These are phyloP conservation scores for Lipomyces oligophaga DNA, from an alignment of 805 yeast genomes.

Conservation along the genomic window DNA sequence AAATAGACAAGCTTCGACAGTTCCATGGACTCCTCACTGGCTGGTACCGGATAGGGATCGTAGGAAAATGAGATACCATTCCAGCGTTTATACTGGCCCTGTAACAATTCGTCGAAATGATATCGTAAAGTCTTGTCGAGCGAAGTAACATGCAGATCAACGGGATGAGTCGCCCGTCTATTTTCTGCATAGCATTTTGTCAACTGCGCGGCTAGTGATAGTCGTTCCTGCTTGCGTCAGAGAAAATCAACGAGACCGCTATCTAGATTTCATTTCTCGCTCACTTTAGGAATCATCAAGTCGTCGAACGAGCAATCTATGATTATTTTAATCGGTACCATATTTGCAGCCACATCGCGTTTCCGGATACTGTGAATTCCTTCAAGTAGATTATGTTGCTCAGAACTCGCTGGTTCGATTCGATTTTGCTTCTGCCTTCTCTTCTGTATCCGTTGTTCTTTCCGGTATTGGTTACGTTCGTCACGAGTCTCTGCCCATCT, in stretches of 20 bases:
- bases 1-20: constrained; percentile 50
- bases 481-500: constrained; percentile 57
- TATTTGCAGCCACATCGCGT: constrained; percentile 3
- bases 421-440: too few relatives aligned
- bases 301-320: constrained; percentile 91
- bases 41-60: constrained; percentile 39
- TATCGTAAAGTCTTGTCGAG: constrained; percentile 61
- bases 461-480: constrained; percentile 54
- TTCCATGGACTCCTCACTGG: constrained; percentile 26
- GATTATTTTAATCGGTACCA: constrained; percentile 42
- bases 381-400: too few relatives aligned
- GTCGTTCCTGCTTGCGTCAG: constrained; percentile 37
- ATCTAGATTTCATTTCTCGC: too few relatives aligned
- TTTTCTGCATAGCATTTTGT: constrained; percentile 79
- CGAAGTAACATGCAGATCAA: constrained; percentile 58
- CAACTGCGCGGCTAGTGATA: constrained; percentile 73
- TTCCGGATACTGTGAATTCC: too few relatives aligned
- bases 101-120: constrained; percentile 63
- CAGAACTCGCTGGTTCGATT: too few relatives aligned
- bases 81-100: constrained; percentile 63
- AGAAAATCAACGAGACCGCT: background rate
- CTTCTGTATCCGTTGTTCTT: constrained; percentile 43
- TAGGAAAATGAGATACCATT: constrained; percentile 52
- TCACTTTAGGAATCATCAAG: constrained; percentile 68
- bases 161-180: constrained; percentile 54